A percentile compares a stretch with the other conserved stretches of the same genome.
Conservation (phyloP, 805 yeast genomes). For the Clavispora asparagi region DNA sequence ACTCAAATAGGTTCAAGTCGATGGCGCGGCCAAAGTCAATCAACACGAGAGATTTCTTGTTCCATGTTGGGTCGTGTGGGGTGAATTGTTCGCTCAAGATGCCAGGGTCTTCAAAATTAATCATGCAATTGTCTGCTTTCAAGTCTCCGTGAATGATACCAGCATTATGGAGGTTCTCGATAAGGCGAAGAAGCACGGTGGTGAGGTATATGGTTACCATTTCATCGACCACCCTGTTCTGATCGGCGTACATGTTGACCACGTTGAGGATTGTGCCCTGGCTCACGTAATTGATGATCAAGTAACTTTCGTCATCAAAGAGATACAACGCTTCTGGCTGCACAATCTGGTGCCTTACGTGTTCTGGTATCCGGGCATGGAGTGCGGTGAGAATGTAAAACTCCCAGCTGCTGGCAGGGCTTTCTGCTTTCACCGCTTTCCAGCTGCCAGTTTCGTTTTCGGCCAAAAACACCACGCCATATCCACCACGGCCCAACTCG, state of each 20-base stretch:
- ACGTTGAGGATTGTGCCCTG: conserved; percentile 76
- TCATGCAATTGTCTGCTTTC: conserved; percentile 83
- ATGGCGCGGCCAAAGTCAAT: conserved; percentile 82
- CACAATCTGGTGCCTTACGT: conserved; percentile 37
- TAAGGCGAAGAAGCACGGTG: conserved; percentile 53
- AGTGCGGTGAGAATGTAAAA: conserved; percentile 64
- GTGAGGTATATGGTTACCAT: conserved; percentile 56
- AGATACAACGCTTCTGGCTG: conserved; percentile 47
- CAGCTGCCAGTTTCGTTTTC: conserved; percentile 51
- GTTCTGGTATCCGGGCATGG: conserved; percentile 31
- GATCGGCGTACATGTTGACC: conserved; percentile 43
- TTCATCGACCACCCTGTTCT: conserved; percentile 46
- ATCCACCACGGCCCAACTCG: conserved; percentile 77
- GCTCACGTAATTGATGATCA: conserved; percentile 55
- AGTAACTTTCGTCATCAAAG: conserved; percentile 63
- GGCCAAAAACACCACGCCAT: conserved; percentile 68
- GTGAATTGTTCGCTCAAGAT: conserved; percentile 19
- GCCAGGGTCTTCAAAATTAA: conserved; percentile 38
- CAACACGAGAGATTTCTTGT: conserved; percentile 49
- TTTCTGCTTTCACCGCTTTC: conserved; percentile 69
- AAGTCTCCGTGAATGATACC: conserved; percentile 81
- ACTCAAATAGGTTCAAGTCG: conserved; percentile 53
- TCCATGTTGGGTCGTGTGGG: conserved; percentile 41
- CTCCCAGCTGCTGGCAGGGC: conserved; percentile 75
- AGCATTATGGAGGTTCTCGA: conserved; percentile 57